Evolutionary conservation across 495 filamentous ascomycete species (phyloP).

Genomic region (Emericellopsis terricola): DNA sequence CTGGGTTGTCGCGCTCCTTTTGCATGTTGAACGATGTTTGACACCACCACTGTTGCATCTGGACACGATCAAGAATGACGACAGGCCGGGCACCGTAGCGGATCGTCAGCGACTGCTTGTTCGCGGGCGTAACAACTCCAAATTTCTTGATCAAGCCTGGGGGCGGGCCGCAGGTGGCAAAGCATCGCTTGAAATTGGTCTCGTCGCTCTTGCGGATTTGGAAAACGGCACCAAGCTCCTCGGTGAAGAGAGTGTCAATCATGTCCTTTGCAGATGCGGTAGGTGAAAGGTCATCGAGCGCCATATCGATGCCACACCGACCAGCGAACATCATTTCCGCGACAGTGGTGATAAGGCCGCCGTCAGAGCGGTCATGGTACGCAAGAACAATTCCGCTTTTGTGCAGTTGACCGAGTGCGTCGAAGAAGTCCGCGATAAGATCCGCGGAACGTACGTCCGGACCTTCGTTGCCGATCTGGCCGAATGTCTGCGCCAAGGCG

Average conservation of each 20-base stretch:
- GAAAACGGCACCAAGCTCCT: slow-evolving; percentile 95
- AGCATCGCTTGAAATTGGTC: slow-evolving; percentile 70
- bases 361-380: slow-evolving; percentile 89
- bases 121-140: slow-evolving; percentile 44
- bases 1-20: slow-evolving; percentile 71
- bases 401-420: slow-evolving; percentile 74
- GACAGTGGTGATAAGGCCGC: slow-evolving; percentile 80
- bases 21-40: slow-evolving; percentile 85
- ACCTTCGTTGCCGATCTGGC: slow-evolving; percentile 63
- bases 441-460: slow-evolving; percentile 74
- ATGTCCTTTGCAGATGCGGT: slow-evolving; percentile 40
- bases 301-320: slow-evolving; percentile 71
- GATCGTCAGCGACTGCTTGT: slow-evolving; percentile 68
- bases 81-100: slow-evolving; percentile 48
- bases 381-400: slow-evolving; percentile 76
- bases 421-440: slow-evolving; percentile 77
- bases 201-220: slow-evolving; percentile 76
- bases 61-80: slow-evolving; percentile 46
- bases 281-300: slow-evolving; percentile 52
- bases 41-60: slow-evolving; percentile 79
- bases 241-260: slow-evolving; percentile 73
- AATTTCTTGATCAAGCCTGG: slow-evolving; percentile 64
- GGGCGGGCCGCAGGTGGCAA: slow-evolving; percentile 82
- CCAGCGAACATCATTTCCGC: slow-evolving; percentile 98
- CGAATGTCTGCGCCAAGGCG: slow-evolving; percentile 82